A percentile compares a stretch with the other conserved stretches of the same genome.
These are phyloP conservation scores for Ogataea allantospora DNA, from an alignment of 805 yeast genomes.

Conservation along the genomic window DNA sequence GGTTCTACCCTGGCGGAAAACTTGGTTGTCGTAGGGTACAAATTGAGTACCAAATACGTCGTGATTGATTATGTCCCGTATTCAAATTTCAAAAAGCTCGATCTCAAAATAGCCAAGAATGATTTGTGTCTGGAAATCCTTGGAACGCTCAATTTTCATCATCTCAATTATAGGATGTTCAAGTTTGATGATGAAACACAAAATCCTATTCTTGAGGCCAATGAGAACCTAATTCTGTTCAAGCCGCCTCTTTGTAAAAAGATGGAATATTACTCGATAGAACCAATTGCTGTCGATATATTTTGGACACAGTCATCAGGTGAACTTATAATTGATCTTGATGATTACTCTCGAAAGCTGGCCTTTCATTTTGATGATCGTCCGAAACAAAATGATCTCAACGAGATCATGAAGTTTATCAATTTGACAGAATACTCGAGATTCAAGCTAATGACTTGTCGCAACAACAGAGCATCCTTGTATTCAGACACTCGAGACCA, in stretches of 20 bases:
- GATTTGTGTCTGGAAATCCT: slow-evolving; percentile 26
- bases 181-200: slow-evolving; percentile 13
- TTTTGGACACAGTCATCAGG: slow-evolving; percentile 32
- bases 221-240: slow-evolving; percentile 46
- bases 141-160: slow-evolving; percentile 28
- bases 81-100: slow-evolving; percentile 17
- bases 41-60: slow-evolving; percentile 23
- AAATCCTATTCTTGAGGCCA: slow-evolving; percentile 17
- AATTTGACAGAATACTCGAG: slow-evolving; percentile 31
- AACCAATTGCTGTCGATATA: slow-evolving; percentile 68
- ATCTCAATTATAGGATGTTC: slow-evolving; percentile 16
- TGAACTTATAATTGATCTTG: slow-evolving; percentile 14
- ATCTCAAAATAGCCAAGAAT: slow-evolving; percentile 15
- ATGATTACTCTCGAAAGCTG: slow-evolving; percentile 30
- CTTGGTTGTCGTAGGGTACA: slow-evolving; percentile 30
- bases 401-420: slow-evolving; percentile 29
- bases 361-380: slow-evolving; percentile 21
- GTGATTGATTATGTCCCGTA: slow-evolving; percentile 26
- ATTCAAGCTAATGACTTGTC: slow-evolving; percentile 19
- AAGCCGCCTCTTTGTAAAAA: slow-evolving; percentile 68
- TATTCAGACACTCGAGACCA: slow-evolving; percentile 3
- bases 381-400: slow-evolving; percentile 22
- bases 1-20: slow-evolving; percentile 6
- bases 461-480: not conserved
- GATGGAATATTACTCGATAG: slow-evolving; percentile 73